A percentile compares a stretch with the other conserved stretches of the same genome.
Conservation (phyloP, 2,329 filamentous ascomycete species). For the Scedosporium dehoogii region DNA sequence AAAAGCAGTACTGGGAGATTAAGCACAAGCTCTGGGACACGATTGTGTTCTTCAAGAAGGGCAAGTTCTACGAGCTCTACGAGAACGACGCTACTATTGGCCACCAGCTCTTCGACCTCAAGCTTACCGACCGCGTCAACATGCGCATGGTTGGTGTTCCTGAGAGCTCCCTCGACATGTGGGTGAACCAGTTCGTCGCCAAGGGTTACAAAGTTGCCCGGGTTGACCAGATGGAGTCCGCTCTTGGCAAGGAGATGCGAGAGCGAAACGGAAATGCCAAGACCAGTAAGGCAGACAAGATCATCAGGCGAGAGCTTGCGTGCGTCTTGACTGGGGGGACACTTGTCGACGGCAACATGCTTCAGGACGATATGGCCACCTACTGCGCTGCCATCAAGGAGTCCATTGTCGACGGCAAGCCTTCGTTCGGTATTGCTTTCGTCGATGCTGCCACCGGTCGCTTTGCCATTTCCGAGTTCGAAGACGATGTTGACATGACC, state of each 20-base stretch:
- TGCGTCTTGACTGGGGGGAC: conserved; percentile 89
- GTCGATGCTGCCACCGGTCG: conserved; percentile 93
- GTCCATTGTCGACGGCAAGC: conserved; percentile 58
- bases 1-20: conserved; percentile 99
- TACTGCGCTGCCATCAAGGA: conserved; percentile 96
- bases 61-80: conserved; percentile 97
- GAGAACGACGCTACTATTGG: conserved; percentile 96
- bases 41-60: conserved; percentile 99
- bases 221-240: conserved; percentile 94
- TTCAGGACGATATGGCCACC: conserved; percentile 95
- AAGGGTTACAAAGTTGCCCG: conserved; percentile 96
- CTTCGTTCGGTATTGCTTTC: conserved; percentile 85
- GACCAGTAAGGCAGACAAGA: conserved; percentile 70
- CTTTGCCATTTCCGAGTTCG: conserved; percentile 86
- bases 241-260: conserved; percentile 96
- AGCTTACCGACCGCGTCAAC: conserved; percentile 95
- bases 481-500: conserved; percentile 86
- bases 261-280: conserved; percentile 59
- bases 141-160: conserved; percentile 99
- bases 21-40: conserved; percentile 98
- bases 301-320: conserved; percentile 83
- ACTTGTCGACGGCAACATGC: conserved; percentile 89
- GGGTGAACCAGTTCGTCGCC: conserved; percentile 97
- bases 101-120: conserved; percentile 93
- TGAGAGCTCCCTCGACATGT: conserved; percentile 88